Conservation (phyloP, 495 filamentous ascomycete genomes). For the Aspergillus biplanus region DNA sequence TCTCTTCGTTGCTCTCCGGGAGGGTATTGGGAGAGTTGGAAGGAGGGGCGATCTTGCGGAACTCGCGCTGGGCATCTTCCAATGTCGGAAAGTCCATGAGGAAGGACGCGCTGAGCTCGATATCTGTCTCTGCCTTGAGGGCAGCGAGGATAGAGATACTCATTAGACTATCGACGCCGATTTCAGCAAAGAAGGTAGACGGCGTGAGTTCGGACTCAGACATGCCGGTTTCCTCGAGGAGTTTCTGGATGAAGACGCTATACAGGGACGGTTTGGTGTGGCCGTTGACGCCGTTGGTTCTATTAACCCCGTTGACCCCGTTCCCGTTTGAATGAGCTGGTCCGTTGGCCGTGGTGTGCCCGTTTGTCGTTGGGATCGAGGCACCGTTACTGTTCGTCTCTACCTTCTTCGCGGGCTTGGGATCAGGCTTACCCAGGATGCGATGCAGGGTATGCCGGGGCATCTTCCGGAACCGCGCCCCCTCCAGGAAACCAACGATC, state of each 20-base stretch:
- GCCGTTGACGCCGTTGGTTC: neutral
- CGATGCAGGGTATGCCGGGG: neutral
- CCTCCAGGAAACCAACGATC: neutral
- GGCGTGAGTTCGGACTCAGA: neutral
- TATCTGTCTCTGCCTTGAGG: neutral
- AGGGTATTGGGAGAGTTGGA: too few relatives aligned
- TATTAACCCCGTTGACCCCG: neutral
- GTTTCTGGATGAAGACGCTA: neutral
- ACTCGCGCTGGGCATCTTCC: neutral
- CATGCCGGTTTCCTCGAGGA: neutral
- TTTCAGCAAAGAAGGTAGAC: neutral
- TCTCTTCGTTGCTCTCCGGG: neutral
- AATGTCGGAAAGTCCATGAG: neutral
- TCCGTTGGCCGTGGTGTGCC: too few relatives aligned
- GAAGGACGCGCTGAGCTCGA: neutral
- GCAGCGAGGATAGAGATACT: neutral
- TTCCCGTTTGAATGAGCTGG: neutral
- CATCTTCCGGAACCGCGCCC: neutral
- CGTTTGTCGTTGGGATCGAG: too few relatives aligned
- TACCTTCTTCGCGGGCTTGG: neutral
- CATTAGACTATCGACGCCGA: neutral
- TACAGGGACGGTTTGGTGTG: neutral
- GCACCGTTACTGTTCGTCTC: neutral
- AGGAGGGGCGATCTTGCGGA: neutral
- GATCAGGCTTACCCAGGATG: neutral